Evolutionary conservation across 2,329 filamentous ascomycete species (phyloP), one percentile per base, ranked within the genome.

Genomic region (Fonsecaea nubica): DNA sequence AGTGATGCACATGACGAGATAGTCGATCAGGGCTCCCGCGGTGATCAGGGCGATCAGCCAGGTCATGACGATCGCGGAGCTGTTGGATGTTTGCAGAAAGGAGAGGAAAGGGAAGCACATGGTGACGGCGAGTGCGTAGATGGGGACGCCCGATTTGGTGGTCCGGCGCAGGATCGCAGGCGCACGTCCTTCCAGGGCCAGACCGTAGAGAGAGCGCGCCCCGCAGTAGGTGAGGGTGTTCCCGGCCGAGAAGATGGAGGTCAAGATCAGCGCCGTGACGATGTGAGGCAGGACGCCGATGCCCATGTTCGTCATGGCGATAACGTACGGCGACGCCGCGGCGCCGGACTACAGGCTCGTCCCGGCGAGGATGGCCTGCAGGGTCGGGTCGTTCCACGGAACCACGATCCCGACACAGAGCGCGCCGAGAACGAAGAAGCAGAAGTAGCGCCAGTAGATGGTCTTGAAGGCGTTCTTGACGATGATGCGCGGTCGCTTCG

Each of bases 401-500:
- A 54, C n/a, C 5, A 54, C 52, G 3, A 36, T 10, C 2, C 52
- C 52, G 3, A 54, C 52, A 12, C 52, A 54, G 3, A 54, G 25
- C 4, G 52, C 15, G 3, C 52, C 52, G n/a, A 54, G 50, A 13
- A 54, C 18, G 33, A 33, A 54, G 52, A 54, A 54, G 4, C 15
- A 2, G 33, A 12, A 15, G 75, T 89, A 90, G n/a, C 91, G 88
- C 78, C 90, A 92, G 75, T 92, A 91, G 2, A 92, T 89, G 62
- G 89, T 86, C 65, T 90, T 89, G 77, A 88, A 92, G 1, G 90
- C 90, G 25, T 85, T 86, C 0, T 89, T 89, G 79, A 93, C 87
- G 25, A 88, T 83, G n/a, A 79, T 80, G 5, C 89, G 85, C 0
- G 89, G 89, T 4, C 50, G 50, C 18, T 54, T 54, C 10, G 48